Evolutionary conservation across 2,329 filamentous ascomycete species (phyloP), one percentile per base, ranked within the genome.

Genomic region (Xylaria polymorpha): DNA sequence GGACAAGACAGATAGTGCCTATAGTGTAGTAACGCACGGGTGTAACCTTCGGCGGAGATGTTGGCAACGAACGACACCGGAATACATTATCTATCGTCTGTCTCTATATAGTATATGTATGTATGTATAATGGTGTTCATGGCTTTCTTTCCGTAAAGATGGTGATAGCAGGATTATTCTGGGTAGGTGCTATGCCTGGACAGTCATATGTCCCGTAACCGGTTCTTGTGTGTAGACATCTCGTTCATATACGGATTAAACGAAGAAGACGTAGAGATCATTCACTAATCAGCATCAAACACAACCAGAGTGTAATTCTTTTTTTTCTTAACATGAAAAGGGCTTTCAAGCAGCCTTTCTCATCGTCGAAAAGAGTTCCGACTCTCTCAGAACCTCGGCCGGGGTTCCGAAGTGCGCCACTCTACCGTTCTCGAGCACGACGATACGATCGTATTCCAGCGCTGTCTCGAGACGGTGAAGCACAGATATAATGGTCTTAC

Each of bases 311-410:
- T 53, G 3, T 53, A 53, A n/a, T n/a, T n/a, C n/a, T n/a, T n/a
- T n/a, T 35, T 32, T 51, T 9, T n/a, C 32, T 32, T 25, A 29
- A 4, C 4, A n/a, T 32, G 1, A 53, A 32, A 32, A 18, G 14
- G 5, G 3, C 25, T 14, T 29, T 61, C 35, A 61, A 44, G 35
- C 22, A 51, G 20, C n/a, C 32, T 48, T 55, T 14, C 39, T 58
- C 20, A 71, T 39, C 8, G 69, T 67, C 14, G 69, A 67, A 32
- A 69, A 71, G 20, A 71, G 61, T 41, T 71, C 69, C n/a, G 69
- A 67, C 20, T 67, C 59, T 35, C 56, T 58, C n/a, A 69, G 3
- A 18, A 71, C 61, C 44, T 72, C 66, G 1, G 22, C 20, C 14
- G 70, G 70, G 5, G 65, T 67, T 1, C 68, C 70, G 29, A 66